Evolutionary conservation across 164 flowering plant genomes (phyloP), one percentile per base, ranked within the genome.

Genomic region (Akebia trifoliata): DNA sequence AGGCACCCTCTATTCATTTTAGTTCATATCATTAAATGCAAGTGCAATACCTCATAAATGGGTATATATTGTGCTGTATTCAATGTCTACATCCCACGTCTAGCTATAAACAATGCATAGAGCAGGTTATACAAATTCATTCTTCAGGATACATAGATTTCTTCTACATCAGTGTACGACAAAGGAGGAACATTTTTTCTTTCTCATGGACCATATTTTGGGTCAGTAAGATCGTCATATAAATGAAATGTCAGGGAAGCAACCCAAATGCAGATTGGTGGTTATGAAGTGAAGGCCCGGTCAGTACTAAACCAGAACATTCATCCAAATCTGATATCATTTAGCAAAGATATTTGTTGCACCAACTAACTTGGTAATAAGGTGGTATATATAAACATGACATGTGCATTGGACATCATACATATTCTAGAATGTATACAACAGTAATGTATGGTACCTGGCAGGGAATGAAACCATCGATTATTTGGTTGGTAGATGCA

Each of bases 381-480:
- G 39, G 10, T 35, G 9, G 12, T 22, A 53, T 11, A 18, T 51
- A 20, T 4, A 18, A 6, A 7, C 6, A 8, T 0, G 4, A 9
- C 15, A 47, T 31, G 21, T 22, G n/a, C n/a, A n/a, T n/a, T n/a
- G n/a, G n/a, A n/a, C n/a, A n/a, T n/a, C n/a, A n/a, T n/a, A n/a
- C n/a, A n/a, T n/a, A n/a, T n/a, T n/a, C n/a, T n/a, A n/a, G n/a
- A n/a, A n/a, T n/a, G n/a, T n/a, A n/a, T n/a, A n/a, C n/a, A 28
- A 25, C n/a, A 48, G 30, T n/a, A 50, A 44, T 48, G 39, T 15
- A 12, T 40, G 12, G 20, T 75, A 91, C 98, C 94, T 81, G 75
- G 61, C 84, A 84, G 36, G 76, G 68, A 65, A 29, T 59, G 69
- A 86, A 81, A 6, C 74, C 81, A 65, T 92, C 90, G 61, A 65